Evolutionary conservation across 2,329 filamentous ascomycete genomes (phyloP), one percentile per base, ranked within the genome.

Genomic region (Monosporascus ibericus): DNA sequence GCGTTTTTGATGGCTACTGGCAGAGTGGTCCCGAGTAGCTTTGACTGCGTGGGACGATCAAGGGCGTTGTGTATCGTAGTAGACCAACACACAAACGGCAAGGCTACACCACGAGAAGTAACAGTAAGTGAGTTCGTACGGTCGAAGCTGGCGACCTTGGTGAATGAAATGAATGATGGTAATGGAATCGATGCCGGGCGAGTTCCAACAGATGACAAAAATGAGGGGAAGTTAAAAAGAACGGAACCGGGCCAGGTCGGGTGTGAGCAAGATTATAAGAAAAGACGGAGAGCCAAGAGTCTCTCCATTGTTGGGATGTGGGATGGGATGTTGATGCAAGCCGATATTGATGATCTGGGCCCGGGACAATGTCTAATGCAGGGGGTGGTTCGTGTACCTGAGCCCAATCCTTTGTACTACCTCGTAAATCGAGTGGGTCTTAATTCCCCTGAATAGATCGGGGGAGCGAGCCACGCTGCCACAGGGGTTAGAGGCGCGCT

Each of bases 121-220:
- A 52, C 47, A 47, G 46, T 52, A 39, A 46, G 44, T 22, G 49
- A 9, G 17, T 36, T 53, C 47, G 53, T 52, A 51, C 49, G 57
- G 48, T 65, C 61, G 61, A 63, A 59, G 55, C 61, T 67, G 62
- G 62, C 62, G 59, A 66, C 63, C 64, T 56, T 52, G 44, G 42
- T 55, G 55, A 58, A 58, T 55, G 55, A 58, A 66, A 66, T 59
- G 64, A 63, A 63, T 61, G 63, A 59, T 17, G 17, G 55, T 42
- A 55, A 50, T 54, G 55, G 53, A 49, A 55, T 52, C 55, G 56
- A 55, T 54, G 52, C 53, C 49, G 49, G 52, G 54, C 58, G 39
- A 50, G 55, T 52, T 55, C 53, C 51, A 50, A 53, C 51, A 40
- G 47, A 49, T 38, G 48, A 56, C 39, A 44, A 30, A 55, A 56